Evolutionary conservation across 2,329 filamentous ascomycete genomes (phyloP), one percentile per base, ranked within the genome.

Genomic region (Fusarium praegraminearum): DNA sequence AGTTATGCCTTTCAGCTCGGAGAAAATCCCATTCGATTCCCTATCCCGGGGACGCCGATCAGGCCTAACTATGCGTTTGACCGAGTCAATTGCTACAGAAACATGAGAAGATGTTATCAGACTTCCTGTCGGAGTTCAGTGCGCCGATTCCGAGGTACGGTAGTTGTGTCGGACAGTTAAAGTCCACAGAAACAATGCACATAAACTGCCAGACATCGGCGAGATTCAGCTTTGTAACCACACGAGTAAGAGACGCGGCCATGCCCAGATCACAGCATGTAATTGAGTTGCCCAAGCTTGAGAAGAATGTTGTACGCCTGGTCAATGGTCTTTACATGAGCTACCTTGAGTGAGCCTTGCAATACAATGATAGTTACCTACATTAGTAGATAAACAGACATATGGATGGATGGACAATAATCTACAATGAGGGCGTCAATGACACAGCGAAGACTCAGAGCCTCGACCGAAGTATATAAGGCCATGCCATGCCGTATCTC

Each of bases 141-240:
- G 15, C 18, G 20, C 18, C 26, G n/a, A n/a, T 32, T 49, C 62
- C 44, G 52, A 50, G 52, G 59, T 22, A 40, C 45, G 52, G 60
- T 41, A 65, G 33, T 51, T 65, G 32, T 58, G n/a, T 24, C 33
- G 45, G 38, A 28, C 51, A 58, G 24, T 50, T 36, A 22, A 38
- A 43, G 32, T 24, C 51, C 59, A n/a, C 45, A 28, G 33, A 51
- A n/a, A 30, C 26, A 57, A 26, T 44, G 24, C 32, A 28, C 18
- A 28, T 43, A 32, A 57, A 36, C 16, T 30, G 28, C 32, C 5
- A 44, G 43, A 43, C 43, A 32, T 32, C 41, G 47, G 41, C 32
- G 55, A 28, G 35, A 33, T 43, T 22, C 35, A 33, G 15, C 18
- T n/a, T 16, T 24, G 33, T 18, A 28, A 38, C 56, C 40, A 28